Percentiles rank a stretch among this genome's conserved stretches.
Evolutionary conservation across 2,329 filamentous ascomycete genomes (phyloP).

Genomic region (Colletotrichum camelliae): DNA sequence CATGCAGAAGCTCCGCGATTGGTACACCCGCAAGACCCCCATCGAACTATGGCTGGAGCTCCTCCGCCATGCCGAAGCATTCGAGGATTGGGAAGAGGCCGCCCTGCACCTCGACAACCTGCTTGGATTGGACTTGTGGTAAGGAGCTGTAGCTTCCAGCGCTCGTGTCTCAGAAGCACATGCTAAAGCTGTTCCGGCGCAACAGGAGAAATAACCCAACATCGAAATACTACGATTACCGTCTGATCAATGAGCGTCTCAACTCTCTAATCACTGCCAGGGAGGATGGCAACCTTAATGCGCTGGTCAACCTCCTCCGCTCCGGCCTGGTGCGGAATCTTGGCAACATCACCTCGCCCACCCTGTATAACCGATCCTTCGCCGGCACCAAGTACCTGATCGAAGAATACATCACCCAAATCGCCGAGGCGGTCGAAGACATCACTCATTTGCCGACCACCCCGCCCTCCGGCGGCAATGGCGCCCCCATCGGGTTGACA

Average conservation of each 20-base stretch:
- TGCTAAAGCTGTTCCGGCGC: conserved; percentile 3
- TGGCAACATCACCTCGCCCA: conserved; percentile 86
- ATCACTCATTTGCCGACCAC: conserved; percentile 71
- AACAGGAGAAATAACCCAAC: conserved; percentile 80
- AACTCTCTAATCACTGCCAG: conserved; percentile 73
- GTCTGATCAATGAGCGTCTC: conserved; percentile 79
- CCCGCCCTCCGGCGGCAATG: conserved; percentile 42
- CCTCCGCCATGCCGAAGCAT: conserved; percentile 70
- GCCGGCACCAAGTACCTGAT: conserved; percentile 90
- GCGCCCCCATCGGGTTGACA: conserved; percentile 51
- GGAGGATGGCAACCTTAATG: conserved; percentile 74
- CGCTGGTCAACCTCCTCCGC: conserved; percentile 79
- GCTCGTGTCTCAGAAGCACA: conserved; percentile 13
- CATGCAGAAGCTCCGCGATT: conserved; percentile 68
- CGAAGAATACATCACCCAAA: conserved; percentile 86
- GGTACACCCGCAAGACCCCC: conserved; percentile 70
- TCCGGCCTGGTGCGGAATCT: conserved; percentile 83
- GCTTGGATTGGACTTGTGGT: conserved; percentile 83
- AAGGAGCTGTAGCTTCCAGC: conserved; percentile 24
- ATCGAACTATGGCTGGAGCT: conserved; percentile 69
- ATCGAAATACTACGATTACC: conserved; percentile 85
- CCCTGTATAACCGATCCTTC: conserved; percentile 84
- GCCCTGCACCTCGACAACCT: conserved; percentile 83
- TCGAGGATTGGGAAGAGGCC: conserved; percentile 87
- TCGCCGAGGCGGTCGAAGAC: conserved; percentile 81